Base-by-base conservation (phyloP, 2,329 filamentous ascomycete genomes). In the Aureobasidium sp. region DNA sequence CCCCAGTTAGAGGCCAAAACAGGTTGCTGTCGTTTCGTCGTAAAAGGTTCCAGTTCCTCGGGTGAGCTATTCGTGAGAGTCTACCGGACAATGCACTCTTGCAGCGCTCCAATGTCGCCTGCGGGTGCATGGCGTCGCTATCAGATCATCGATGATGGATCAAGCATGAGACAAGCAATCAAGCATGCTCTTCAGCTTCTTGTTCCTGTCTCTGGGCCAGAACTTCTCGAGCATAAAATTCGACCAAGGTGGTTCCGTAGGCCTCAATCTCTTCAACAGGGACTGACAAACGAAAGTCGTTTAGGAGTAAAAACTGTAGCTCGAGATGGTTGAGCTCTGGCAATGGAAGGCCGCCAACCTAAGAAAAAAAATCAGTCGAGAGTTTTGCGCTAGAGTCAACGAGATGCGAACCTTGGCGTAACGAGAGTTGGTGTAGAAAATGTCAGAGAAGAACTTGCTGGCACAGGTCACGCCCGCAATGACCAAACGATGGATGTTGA, bases 371-470 rank as follows among this genome's bases (percentile, higher is more conserved):
- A 42, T 24, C 19, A 32, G 27, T 17, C n/a, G 25, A 27, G 48
- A 19, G 44, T 4, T 6, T 3, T 24, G 32, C 19, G 22, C 10
- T 12, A 22, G 6, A 53, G 54, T 4, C 10, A 4, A 22, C n/a
- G 42, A 25, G 29, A 54, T 5, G 14, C 77, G 58, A 77, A 95
- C 93, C 86, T 97, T 98, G 56, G 93, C 93, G 69, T 98, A 98
- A 83, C 93, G 82, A 53, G 93, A 97, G 70, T 98, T 98, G 8
- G 93, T 98, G 68, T 97, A 98, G 64, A 98, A 98, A 35, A 97
- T 91, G 71, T 98, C 83, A 4, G 91, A 97, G 71, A 98, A 98
- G 77, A 97, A 98, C 71, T 98, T 98, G 80, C 91, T 97, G 4
- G 93, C 90, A 70, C 93, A 97, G 3, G 93, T 98, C 39, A 98